Evolutionary conservation across 2,329 filamentous ascomycete species (phyloP), one percentile per base, ranked within the genome.

Genomic region (Pseudocercospora musae): DNA sequence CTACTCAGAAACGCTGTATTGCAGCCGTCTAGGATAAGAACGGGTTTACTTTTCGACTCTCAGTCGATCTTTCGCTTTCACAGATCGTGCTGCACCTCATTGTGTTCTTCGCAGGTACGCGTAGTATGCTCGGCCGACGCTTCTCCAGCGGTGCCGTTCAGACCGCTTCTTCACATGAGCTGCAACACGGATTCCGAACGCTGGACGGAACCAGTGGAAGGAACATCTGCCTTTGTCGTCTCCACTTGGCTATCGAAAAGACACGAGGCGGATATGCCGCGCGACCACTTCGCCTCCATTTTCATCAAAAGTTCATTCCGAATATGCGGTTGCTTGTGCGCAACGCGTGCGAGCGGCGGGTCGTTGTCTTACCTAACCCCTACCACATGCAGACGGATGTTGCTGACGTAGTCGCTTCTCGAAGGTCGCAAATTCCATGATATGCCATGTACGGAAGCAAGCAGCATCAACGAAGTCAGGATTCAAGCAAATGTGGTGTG

Each of bases 361-460:
- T 31, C 29, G 29, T 31, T 11, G 10, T 10, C 29, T 9, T 31
- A 11, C n/a, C 25, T 42, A 42, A n/a, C n/a, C 33, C 58, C 58
- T 55, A 44, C 37, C 25, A 60, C 37, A 18, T 56, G 55, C 23
- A 31, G 55, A 27, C 25, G 60, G 46, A 58, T 58, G 9, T 62
- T 40, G 54, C 48, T 62, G 59, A 62, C 59, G 55, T 57, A 23
- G 29, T 31, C 29, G 8, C 8, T 31, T 31, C 29, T 31, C 9
- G 10, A 31, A 31, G 29, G 29, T 31, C 29, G 10, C 29, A 31
- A 31, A 31, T 10, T 10, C 29, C 8, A 31, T 31, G 29, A 31
- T 31, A 11, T 31, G 29, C 29, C 29, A 31, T 49, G 42, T 21
- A 58, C 52, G 44, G 56, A 49, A 58, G 48, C 25, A 21, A 31